Evolutionary conservation across 805 yeast genomes (phyloP), one percentile per base, ranked within the genome.

Genomic region (Yarrowia sp.): DNA sequence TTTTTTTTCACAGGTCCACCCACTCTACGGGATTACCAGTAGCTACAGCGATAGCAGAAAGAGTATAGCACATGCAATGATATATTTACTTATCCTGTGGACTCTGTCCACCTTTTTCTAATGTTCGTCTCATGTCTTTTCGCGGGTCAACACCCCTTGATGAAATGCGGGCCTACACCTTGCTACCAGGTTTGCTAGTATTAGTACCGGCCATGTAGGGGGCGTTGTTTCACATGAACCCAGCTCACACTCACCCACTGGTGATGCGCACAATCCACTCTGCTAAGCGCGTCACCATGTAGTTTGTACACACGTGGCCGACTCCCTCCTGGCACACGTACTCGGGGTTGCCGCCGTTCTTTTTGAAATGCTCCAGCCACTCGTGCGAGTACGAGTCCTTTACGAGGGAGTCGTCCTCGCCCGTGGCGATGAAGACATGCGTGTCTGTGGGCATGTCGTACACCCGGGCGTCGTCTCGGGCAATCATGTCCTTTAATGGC

Each of bases 391-490:
- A 70, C 44, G 46, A 55, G 12, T 73, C 69, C 6, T 78, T 78
- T 12, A 76, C 78, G 7, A 74, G 65, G 22, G 68, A 65, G 61
- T 76, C 79, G 21, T 66, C 66, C n/a, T 62, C 72, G 1, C 78
- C 79, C 44, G 70, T 69, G 22, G 72, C 66, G 4, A 75, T 72
- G 22, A 71, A 65, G 7, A 74, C 63, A 16, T 35, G 58, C 4
- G 58, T 51, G 32, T 51, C 58, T 16, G 42, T 24, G 14, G 68
- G 62, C 56, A 56, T 63, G 63, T 63, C 63, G 12, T 46, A 46
- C 27, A 63, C 59, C 29, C 68, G 63, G 8, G 31, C 19, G 5
- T 46, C 42, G 27, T 64, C 61, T 3, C 58, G 41, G 4, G 6
- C 5, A 8, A 51, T 49, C 5, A 44, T 59, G 19, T 19, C 27